Percentiles rank a stretch among this genome's conserved stretches.
Evolutionary conservation across 83 land plant species (phyloP).

Genomic region (Diphasiastrum complanatum): DNA sequence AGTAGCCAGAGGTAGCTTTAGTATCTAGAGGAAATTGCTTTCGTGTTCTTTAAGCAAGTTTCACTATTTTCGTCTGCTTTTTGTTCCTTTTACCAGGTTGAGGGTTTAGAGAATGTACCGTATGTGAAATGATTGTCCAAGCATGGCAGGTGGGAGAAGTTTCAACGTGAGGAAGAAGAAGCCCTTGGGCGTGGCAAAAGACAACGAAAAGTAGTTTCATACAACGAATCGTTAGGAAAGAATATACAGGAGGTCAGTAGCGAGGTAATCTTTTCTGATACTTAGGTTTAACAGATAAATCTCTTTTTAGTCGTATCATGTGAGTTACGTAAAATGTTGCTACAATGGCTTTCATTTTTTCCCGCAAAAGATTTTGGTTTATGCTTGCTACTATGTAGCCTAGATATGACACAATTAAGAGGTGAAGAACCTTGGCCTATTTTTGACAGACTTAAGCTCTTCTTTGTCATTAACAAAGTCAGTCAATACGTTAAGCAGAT

Average conservation of each 20-base stretch:
- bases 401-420: too few species aligned
- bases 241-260: constrained; percentile 47
- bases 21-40: too few species aligned
- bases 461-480: too few species aligned
- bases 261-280: constrained; percentile 47
- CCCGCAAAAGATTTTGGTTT: too few species aligned
- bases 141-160: constrained; percentile 74
- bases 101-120: background rate
- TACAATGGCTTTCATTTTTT: background rate
- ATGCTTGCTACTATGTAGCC: too few species aligned
- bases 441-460: too few species aligned
- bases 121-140: background rate
- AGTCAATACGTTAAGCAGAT: too few species aligned
- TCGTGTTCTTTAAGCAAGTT: too few species aligned
- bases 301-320: background rate
- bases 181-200: constrained; percentile 96
- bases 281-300: background rate
- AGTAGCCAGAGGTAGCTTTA: too few species aligned
- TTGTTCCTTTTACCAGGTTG: too few species aligned
- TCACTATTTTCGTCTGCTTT: too few species aligned
- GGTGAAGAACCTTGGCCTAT: too few species aligned
- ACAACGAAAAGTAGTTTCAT: constrained; percentile 71
- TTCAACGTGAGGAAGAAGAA: constrained; percentile 84
- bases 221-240: constrained; percentile 56
- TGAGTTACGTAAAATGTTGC: background rate